Conservation (phyloP, 2,329 filamentous ascomycete species). For the Colletotrichum chrysophilum region DNA sequence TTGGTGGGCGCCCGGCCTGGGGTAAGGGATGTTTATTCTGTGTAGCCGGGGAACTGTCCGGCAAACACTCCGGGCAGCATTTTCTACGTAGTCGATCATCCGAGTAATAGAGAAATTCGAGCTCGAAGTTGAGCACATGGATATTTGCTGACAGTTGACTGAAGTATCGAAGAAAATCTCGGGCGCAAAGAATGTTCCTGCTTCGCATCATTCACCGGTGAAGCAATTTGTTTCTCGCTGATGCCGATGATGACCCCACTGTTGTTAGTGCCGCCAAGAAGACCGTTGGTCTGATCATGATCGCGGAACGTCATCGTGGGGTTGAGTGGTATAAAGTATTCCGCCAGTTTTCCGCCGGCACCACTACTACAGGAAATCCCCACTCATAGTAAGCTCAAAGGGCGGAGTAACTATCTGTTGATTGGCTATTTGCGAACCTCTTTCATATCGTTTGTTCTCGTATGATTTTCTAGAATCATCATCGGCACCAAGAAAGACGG, state of each 20-base stretch:
- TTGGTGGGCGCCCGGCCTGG: background rate
- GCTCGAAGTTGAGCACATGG: background rate
- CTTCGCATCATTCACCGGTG: background rate
- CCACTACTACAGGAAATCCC: background rate
- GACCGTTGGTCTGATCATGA: background rate
- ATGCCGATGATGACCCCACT: background rate
- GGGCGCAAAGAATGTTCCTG: background rate
- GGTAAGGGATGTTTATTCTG: background rate
- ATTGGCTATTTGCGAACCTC: background rate
- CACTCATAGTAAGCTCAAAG: background rate
- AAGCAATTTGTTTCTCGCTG: background rate
- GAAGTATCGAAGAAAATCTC: background rate
- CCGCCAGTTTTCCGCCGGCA: background rate
- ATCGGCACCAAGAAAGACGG: background rate
- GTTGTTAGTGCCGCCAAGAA: background rate
- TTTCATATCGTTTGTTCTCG: background rate
- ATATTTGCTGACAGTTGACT: background rate
- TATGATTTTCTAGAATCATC: background rate
- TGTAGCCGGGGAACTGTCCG: background rate
- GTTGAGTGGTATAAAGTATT: background rate
- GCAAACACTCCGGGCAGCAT: background rate
- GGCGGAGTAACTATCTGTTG: background rate
- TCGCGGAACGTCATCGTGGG: background rate
- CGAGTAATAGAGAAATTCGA: background rate
- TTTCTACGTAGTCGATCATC: background rate